Evolutionary conservation across 768 basidiomycete species (phyloP).

Genomic region (Strobilomyces confusus): DNA sequence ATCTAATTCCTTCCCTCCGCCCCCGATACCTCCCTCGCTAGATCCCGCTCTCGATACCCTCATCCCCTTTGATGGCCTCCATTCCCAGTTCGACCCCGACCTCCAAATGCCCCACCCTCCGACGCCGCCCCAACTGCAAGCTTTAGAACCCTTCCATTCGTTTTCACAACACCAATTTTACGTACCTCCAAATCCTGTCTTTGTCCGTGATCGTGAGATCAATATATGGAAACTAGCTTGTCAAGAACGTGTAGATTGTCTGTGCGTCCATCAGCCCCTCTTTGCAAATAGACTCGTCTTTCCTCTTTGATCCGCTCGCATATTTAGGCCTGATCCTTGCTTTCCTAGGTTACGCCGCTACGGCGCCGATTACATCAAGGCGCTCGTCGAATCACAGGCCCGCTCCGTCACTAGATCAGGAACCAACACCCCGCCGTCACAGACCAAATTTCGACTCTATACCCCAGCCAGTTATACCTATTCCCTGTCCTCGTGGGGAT

Average conservation of each 20-base stretch:
- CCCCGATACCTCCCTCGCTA: slow-evolving; percentile 7
- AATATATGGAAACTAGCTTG: slow-evolving; percentile 35
- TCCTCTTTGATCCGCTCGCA: slow-evolving; percentile 6
- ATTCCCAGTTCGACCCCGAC: slow-evolving; percentile 16
- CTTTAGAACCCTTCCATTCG: slow-evolving; percentile 22
- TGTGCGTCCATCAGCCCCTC: slow-evolving; percentile 21
- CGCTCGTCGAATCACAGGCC: slow-evolving; percentile 29
- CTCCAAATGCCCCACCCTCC: slow-evolving; percentile 14
- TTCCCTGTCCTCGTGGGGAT: slow-evolving; percentile 18
- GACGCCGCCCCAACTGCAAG: slow-evolving; percentile 13
- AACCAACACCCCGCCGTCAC: slow-evolving; percentile 1
- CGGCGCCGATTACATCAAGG: slow-evolving; percentile 31
- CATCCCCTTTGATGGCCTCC: slow-evolving; percentile 25
- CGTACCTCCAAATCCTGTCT: slow-evolving; percentile 25
- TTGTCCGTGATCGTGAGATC: slow-evolving; percentile 32
- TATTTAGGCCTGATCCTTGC: background rate
- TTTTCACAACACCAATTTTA: slow-evolving; percentile 26
- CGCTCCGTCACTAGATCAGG: slow-evolving; percentile 3
- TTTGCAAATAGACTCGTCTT: slow-evolving; percentile 2
- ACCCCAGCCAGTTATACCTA: slow-evolving; percentile 34
- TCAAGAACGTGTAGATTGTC: slow-evolving; percentile 32
- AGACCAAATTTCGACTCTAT: slow-evolving; percentile 30
- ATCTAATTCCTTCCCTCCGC: background rate
- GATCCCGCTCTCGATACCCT: slow-evolving; percentile 25
- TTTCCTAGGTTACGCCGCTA: slow-evolving; percentile 29